Evolutionary conservation across 768 basidiomycete genomes (phyloP), one percentile per base, ranked within the genome.

Genomic region (Tephrocybe sp.): DNA sequence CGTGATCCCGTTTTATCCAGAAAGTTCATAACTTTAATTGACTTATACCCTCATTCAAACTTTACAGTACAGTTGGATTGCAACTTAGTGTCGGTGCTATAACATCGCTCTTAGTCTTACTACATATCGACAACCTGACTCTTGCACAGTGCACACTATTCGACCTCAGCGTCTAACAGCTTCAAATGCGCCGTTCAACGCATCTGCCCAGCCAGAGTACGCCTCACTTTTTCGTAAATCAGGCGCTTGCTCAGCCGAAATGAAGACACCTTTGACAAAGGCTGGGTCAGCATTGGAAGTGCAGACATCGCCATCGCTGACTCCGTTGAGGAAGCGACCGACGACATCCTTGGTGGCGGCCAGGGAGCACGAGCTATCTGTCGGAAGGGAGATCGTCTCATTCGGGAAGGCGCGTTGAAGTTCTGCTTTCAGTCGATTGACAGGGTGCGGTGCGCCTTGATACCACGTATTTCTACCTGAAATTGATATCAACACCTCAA

Each of bases 281-380:
- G 30, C 44, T 6, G 63, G 59, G 5, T 41, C 58, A 3, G 72
- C 63, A 15, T 57, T 56, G 25, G 42, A 53, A 1, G 36, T 59
- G 51, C 72, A 77, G 3, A 75, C 71, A 5, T 47, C 35, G 2
- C 47, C 42, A 11, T 59, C 58, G 8, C 52, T 34, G 5, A 74
- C 57, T 22, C 69, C 67, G 47, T 79, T 79, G 30, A 77, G 52
- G 24, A 74, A 59, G 18, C 77, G 64, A 25, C 76, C 78, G 5
- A 75, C 69, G 21, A 79, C 65, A 38, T 78, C 78, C 35, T 63
- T 69, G 8, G 74, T 76, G 0, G 76, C 76, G 7, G 69, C 72
- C 13, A 78, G 66, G 2, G 40, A 16, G 52, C 78, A 79, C 1
- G 49, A 32, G 37, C 71, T 74, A 45, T 73, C 69, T 0, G 70